These are phyloP conservation scores for Melanomma pulvis-pyrius DNA, from an alignment of 495 filamentous ascomycete species.

Conservation along the genomic window DNA sequence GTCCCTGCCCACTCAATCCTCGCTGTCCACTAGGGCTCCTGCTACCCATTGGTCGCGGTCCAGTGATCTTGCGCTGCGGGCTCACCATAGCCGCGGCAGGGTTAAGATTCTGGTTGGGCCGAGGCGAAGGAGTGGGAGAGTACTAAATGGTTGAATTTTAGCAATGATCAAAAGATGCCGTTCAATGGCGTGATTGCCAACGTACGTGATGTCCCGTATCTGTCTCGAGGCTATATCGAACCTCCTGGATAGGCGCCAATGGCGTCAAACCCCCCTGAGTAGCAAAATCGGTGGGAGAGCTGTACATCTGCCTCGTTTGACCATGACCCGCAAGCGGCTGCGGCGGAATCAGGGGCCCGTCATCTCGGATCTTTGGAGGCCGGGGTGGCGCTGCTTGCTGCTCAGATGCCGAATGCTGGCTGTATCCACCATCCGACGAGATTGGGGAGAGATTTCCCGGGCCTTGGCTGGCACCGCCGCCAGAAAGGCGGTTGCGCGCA, in stretches of 20 bases:
- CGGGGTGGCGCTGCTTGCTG: slow-evolving; percentile 36
- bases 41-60: slow-evolving; percentile 46
- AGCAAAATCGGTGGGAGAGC: slow-evolving; percentile 33
- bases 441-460: slow-evolving; percentile 35
- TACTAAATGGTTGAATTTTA: slow-evolving; percentile 31
- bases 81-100: slow-evolving; percentile 38
- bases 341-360: slow-evolving; percentile 44
- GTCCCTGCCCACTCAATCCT: slow-evolving; percentile 9
- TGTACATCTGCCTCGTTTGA: slow-evolving; percentile 34
- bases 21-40: slow-evolving; percentile 37
- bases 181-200: neutral
- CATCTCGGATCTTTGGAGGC: slow-evolving; percentile 38
- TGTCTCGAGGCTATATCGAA: slow-evolving; percentile 44
- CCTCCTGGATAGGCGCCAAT: slow-evolving; percentile 46
- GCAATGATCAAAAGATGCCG: neutral
- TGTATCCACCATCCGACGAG: slow-evolving; percentile 33
- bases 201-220: slow-evolving; percentile 42
- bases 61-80: slow-evolving; percentile 45
- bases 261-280: slow-evolving; percentile 36
- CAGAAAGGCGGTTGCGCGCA: slow-evolving; percentile 44
- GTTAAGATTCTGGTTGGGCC: slow-evolving; percentile 27
- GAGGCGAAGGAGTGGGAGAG: slow-evolving; percentile 34
- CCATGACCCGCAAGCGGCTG: slow-evolving; percentile 38
- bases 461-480: slow-evolving; percentile 33
- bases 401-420: slow-evolving; percentile 33